Conservation (phyloP, 257 asterid species). For the Solanum paucissectum region DNA sequence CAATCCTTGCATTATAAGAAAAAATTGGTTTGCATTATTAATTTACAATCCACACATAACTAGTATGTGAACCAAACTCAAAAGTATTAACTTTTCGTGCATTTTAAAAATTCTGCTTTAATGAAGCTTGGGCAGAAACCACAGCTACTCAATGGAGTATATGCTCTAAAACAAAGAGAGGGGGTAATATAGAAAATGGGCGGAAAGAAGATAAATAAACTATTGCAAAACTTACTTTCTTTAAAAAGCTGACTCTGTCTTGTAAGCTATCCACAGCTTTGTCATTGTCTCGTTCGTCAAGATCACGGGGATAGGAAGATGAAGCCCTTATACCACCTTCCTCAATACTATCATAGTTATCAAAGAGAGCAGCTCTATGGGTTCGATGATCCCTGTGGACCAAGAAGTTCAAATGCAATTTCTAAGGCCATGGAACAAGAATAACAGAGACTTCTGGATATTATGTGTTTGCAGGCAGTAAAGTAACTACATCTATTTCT, state of each 20-base stretch:
- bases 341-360: constrained; percentile 64
- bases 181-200: neutral
- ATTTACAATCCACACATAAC: neutral
- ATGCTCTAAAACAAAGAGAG: neutral
- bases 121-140: neutral
- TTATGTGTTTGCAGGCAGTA: neutral
- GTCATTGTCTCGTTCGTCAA: constrained; percentile 63
- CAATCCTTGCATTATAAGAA: neutral
- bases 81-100: neutral
- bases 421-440: neutral
- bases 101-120: neutral
- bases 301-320: constrained; percentile 49
- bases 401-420: neutral
- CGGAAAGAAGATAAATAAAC: neutral
- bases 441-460: neutral
- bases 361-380: constrained; percentile 70
- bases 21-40: neutral
- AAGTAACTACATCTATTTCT: neutral
- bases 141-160: neutral
- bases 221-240: constrained; percentile 43
- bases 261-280: constrained; percentile 69
- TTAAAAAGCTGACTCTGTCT: constrained; percentile 79
- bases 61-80: neutral
- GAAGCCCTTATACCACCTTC: constrained; percentile 69
- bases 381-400: constrained; percentile 62